Percentiles rank a stretch among this genome's conserved stretches.
phyloP scores from a whole-genome alignment of 352 stramenopile genomes.

The Blastocystis sp. region DNA sequence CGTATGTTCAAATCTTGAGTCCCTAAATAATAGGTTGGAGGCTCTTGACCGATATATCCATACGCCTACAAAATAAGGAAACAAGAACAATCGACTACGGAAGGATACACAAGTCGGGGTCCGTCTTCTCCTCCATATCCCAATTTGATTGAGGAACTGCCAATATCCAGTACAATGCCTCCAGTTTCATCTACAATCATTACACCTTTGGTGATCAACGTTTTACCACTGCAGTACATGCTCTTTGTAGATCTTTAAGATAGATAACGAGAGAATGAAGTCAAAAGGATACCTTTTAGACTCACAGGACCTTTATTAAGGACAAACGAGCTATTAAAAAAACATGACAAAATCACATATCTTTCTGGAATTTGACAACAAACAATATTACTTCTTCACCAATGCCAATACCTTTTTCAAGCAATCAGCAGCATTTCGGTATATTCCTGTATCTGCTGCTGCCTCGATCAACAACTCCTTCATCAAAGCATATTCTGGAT shows the following conservation, averaged over 20 bases:
- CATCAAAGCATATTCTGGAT: neutral
- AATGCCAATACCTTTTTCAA: too few relatives aligned
- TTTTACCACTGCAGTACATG: slow-evolving; percentile 60
- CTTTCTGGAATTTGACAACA: too few relatives aligned
- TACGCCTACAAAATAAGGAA: slow-evolving; percentile 8
- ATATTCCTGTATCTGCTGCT: too few relatives aligned
- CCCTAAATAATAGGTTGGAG: slow-evolving; percentile 64
- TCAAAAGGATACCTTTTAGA: too few relatives aligned
- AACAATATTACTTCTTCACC: too few relatives aligned
- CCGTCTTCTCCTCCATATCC: slow-evolving; percentile 72
- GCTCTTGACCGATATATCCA: slow-evolving; percentile 50
- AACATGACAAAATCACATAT: too few relatives aligned
- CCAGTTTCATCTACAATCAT: slow-evolving; percentile 70
- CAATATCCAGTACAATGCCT: slow-evolving; percentile 71
- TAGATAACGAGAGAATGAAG: too few relatives aligned
- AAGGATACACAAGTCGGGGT: slow-evolving; percentile 71
- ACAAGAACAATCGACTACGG: slow-evolving; percentile 64
- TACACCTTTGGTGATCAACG: neutral
- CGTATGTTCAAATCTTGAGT: slow-evolving; percentile 36
- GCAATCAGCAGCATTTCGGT: too few relatives aligned
- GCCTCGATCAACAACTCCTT: neutral
- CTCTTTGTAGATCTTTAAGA: neutral
- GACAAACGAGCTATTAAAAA: too few relatives aligned
- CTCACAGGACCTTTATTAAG: too few relatives aligned
- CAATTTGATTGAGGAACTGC: slow-evolving; percentile 70